phyloP scores from a whole-genome alignment of 1,284 basidiomycete species.

The Exobasidium rhododendri region DNA sequence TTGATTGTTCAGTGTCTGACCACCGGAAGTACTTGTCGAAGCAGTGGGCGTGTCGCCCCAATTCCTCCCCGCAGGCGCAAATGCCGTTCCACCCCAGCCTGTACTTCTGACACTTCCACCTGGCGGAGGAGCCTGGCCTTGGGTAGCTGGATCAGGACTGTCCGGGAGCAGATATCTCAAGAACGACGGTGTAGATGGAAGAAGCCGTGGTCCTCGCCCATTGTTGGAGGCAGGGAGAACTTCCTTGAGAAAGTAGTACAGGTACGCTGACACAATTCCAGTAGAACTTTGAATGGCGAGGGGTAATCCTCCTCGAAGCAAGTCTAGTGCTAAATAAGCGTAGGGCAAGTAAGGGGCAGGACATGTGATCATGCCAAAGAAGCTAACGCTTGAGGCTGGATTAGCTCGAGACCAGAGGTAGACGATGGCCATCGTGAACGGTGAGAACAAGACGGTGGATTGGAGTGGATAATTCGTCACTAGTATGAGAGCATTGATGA shows the following conservation, averaged over 20 bases:
- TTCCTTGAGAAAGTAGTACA: constrained; percentile 56
- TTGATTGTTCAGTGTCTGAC: not conserved
- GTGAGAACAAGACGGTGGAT: constrained; percentile 64
- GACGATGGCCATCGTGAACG: constrained; percentile 66
- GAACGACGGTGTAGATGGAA: constrained; percentile 26
- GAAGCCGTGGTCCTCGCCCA: constrained; percentile 20
- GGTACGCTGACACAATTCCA: constrained; percentile 71
- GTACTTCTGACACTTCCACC: constrained; percentile 28
- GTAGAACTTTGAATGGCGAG: constrained; percentile 65
- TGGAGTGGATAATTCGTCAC: constrained; percentile 67
- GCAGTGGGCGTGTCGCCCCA: constrained; percentile 18
- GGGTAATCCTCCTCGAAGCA: constrained; percentile 65
- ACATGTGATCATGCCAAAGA: constrained; percentile 43
- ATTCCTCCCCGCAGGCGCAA: constrained; percentile 18
- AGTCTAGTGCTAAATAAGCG: constrained; percentile 69
- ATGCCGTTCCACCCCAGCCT: constrained; percentile 26
- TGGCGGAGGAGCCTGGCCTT: constrained; percentile 24
- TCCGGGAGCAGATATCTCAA: constrained; percentile 29
- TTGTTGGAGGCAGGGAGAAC: constrained; percentile 21
- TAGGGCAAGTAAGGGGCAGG: constrained; percentile 69
- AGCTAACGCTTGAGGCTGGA: constrained; percentile 24
- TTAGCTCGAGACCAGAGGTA: constrained; percentile 41
- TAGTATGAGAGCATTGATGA: constrained; percentile 36
- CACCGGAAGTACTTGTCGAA: not conserved
- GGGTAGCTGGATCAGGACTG: constrained; percentile 33